Percentiles rank a stretch among this genome's conserved stretches.
These are phyloP conservation scores for Adansonia grandidieri DNA, from an alignment of 441 rosid species.

Conservation along the genomic window DNA sequence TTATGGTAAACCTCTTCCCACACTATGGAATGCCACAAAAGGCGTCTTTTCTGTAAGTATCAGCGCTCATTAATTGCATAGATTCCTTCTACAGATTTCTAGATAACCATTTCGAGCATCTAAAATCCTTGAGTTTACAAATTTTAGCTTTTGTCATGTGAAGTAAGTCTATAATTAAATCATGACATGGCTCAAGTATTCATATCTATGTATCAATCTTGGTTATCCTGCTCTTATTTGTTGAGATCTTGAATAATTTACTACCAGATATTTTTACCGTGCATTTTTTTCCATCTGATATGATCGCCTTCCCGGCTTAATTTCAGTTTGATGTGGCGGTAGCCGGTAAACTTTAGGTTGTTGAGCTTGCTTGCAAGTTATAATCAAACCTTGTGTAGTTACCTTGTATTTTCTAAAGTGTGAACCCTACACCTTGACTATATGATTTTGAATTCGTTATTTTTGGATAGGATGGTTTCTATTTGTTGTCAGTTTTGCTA, in stretches of 20 bases:
- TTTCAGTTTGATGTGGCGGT: not conserved
- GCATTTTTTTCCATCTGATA: not conserved
- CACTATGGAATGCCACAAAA: slow-evolving; percentile 8
- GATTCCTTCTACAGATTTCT: not conserved
- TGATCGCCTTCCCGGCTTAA: not conserved
- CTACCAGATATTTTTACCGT: not conserved
- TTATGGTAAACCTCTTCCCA: slow-evolving; percentile 20
- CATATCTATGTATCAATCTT: not conserved
- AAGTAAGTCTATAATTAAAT: not conserved
- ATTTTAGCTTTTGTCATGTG: not conserved
- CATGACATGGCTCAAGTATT: not conserved
- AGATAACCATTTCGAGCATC: not conserved
- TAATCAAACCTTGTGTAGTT: not conserved
- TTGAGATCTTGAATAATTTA: not conserved
- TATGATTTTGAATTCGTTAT: too few relatives aligned
- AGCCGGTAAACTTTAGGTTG: not conserved
- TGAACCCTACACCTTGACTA: not conserved
- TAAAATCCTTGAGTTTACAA: not conserved
- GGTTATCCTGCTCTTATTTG: not conserved
- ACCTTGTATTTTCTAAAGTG: not conserved
- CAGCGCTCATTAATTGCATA: not conserved
- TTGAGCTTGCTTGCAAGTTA: not conserved
- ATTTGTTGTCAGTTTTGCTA: not conserved
- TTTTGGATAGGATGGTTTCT: not conserved
- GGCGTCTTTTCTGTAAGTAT: slow-evolving; percentile 4